Evolutionary conservation across 176 grass and related monocot genomes (phyloP), one percentile per base, ranked within the genome.

Genomic region (Urochloa ruziziensis): DNA sequence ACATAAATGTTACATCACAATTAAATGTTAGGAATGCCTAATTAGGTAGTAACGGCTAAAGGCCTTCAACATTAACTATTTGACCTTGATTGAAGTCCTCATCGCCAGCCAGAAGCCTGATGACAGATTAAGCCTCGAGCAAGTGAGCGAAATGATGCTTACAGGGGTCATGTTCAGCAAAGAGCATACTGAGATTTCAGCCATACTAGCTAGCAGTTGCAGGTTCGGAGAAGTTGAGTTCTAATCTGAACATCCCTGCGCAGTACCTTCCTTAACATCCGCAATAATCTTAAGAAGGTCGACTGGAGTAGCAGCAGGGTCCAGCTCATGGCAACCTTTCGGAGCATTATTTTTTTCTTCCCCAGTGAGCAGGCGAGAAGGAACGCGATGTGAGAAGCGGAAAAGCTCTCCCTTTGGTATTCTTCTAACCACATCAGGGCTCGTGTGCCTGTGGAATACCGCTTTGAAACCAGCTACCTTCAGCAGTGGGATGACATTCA

Each of bases 331-430:
- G 79, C 90, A 95, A 13, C 88, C 90, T 77, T 95, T 92, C 6
- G 85, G 88, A 74, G 93, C 78, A 83, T 90, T 90, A 62, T 80
- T 54, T 66, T 68, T 83, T 81, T 92, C 90, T 79, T 92, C 90
- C 30, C 93, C 93, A 19, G 90, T 92, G 32, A 95, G 90, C 60
- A 90, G 28, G 23, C 87, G 82, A 64, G 88, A 90, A 72, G 93
- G 93, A 59, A 95, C 91, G 47, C 83, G 78, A 80, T 95, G 93
- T 17, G 90, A 95, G 72, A 95, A 95, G 23, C 90, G 84, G 80
- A 95, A 95, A 86, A 95, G 84, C 81, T 95, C 90, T 69, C 88
- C 93, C 67, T 80, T 92, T 10, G 87, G 79, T 39, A 95, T 88
- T 51, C 62, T 90, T 71, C 73, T 95, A 16, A 80, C 82, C 46